Conservation (phyloP, 352 stramenopile species). For the Globisporangium abappressorium region DNA sequence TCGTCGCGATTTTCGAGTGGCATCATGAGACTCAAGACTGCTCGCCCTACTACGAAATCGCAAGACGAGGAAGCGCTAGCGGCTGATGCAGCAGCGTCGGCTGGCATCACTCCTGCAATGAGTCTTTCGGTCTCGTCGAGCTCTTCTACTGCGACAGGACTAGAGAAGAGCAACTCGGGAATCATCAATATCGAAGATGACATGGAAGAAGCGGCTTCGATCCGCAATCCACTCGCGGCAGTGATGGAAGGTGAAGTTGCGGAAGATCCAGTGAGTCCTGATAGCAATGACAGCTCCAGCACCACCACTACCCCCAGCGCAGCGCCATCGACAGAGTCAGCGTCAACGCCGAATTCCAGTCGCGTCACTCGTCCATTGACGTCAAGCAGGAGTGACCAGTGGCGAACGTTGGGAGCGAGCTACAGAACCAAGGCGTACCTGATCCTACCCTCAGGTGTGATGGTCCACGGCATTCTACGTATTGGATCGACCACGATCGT, state of each 20-base stretch:
- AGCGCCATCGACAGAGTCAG: neutral
- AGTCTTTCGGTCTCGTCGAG: slow-evolving; percentile 13
- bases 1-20: slow-evolving; percentile 71
- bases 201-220: slow-evolving; percentile 14
- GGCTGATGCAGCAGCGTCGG: neutral
- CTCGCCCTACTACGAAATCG: slow-evolving; percentile 15
- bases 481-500: slow-evolving; percentile 72
- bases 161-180: slow-evolving; percentile 19
- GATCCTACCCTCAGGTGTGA: slow-evolving; percentile 62
- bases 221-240: slow-evolving; percentile 17
- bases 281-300: slow-evolving; percentile 3
- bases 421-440: slow-evolving; percentile 83
- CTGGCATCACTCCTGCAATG: slow-evolving; percentile 13
- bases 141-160: slow-evolving; percentile 17
- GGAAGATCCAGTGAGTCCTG: slow-evolving; percentile 13
- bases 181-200: slow-evolving; percentile 18
- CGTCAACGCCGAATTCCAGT: neutral
- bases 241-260: slow-evolving; percentile 15
- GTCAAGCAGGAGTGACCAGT: slow-evolving; percentile 56
- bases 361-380: slow-evolving; percentile 4
- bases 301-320: neutral
- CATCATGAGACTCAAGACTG: slow-evolving; percentile 48
- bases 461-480: slow-evolving; percentile 71
- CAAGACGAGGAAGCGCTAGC: slow-evolving; percentile 16
- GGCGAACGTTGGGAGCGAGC: slow-evolving; percentile 52